These are phyloP conservation scores for Fusarium sp. DNA, from an alignment of 2,329 filamentous ascomycete species.

Conservation along the genomic window DNA sequence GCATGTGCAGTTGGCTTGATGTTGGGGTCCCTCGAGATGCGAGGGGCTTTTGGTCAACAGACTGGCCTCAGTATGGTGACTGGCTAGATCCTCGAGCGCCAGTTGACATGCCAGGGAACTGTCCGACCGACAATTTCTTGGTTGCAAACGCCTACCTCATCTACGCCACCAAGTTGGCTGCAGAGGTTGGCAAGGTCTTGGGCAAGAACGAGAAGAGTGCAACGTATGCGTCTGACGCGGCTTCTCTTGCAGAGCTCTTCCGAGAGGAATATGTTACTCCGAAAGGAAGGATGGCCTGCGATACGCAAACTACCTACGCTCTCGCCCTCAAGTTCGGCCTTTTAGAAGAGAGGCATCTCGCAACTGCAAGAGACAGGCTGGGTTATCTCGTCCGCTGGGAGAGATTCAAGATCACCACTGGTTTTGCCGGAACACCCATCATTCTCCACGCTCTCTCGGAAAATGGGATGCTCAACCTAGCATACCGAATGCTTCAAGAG, in stretches of 20 bases:
- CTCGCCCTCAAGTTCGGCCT: slow-evolving; percentile 48
- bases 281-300: not conserved
- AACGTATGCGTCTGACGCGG: slow-evolving; percentile 29
- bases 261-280: not conserved
- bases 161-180: slow-evolving; percentile 51
- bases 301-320: not conserved
- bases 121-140: slow-evolving; percentile 50
- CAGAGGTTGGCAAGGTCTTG: slow-evolving; percentile 47
- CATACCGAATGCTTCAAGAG: slow-evolving; percentile 55
- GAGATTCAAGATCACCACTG: slow-evolving; percentile 51
- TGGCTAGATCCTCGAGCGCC: slow-evolving; percentile 59
- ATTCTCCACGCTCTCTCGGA: slow-evolving; percentile 34
- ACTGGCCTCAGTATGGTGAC: slow-evolving; percentile 39
- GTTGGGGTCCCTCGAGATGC: slow-evolving; percentile 16
- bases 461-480: not conserved
- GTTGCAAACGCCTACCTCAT: slow-evolving; percentile 58
- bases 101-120: slow-evolving; percentile 47
- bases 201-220: slow-evolving; percentile 45
- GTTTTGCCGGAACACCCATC: slow-evolving; percentile 55
- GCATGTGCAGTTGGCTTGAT: slow-evolving; percentile 52
- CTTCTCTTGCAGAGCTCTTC: slow-evolving; percentile 18
- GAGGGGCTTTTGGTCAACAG: slow-evolving; percentile 36
- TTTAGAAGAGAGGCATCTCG: slow-evolving; percentile 47
- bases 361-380: slow-evolving; percentile 44
- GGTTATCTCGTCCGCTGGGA: slow-evolving; percentile 45